Evolutionary conservation across 305 asterid species (phyloP).

Genomic region (Fraxinus latifolia): DNA sequence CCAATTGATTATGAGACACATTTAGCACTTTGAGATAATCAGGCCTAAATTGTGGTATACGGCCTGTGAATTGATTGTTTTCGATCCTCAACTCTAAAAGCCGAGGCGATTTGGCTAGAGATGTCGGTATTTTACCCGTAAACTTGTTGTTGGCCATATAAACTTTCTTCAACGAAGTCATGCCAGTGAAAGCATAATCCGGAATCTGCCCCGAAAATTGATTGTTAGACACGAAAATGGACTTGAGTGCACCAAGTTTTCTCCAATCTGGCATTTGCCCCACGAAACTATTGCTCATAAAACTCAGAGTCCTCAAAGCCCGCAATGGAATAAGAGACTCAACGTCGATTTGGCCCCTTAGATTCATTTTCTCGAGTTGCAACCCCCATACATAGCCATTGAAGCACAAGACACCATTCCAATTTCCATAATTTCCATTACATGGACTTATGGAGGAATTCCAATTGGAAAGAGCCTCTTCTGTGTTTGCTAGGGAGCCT

Average conservation of each 20-base stretch:
- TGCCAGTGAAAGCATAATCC: conserved; percentile 57
- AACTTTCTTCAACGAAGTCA: conserved; percentile 73
- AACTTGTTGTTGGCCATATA: conserved; percentile 61
- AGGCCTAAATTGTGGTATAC: conserved; percentile 47
- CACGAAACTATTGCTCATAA: conserved; percentile 60
- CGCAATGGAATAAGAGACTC: conserved; percentile 53
- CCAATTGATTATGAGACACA: conserved; percentile 68
- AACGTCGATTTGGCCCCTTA: conserved; percentile 59
- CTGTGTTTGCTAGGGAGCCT: conserved; percentile 38
- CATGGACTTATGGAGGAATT: conserved; percentile 52
- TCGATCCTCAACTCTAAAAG: conserved; percentile 65
- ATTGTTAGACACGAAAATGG: conserved; percentile 61
- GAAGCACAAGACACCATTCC: conserved; percentile 67
- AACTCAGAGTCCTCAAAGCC: conserved; percentile 55
- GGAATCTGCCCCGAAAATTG: conserved; percentile 60
- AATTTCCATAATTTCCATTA: conserved; percentile 38
- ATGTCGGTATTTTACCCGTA: conserved; percentile 57
- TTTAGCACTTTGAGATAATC: conserved; percentile 44
- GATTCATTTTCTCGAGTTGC: conserved; percentile 66
- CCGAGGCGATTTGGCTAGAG: conserved; percentile 55
- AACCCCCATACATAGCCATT: conserved; percentile 65
- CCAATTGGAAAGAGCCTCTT: conserved; percentile 54
- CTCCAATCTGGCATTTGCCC: conserved; percentile 86
- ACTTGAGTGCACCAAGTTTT: conserved; percentile 68
- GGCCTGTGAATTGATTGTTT: conserved; percentile 61